Conservation (phyloP, 2,329 filamentous ascomycete genomes). For the Atkinsonella hypoxylon region DNA sequence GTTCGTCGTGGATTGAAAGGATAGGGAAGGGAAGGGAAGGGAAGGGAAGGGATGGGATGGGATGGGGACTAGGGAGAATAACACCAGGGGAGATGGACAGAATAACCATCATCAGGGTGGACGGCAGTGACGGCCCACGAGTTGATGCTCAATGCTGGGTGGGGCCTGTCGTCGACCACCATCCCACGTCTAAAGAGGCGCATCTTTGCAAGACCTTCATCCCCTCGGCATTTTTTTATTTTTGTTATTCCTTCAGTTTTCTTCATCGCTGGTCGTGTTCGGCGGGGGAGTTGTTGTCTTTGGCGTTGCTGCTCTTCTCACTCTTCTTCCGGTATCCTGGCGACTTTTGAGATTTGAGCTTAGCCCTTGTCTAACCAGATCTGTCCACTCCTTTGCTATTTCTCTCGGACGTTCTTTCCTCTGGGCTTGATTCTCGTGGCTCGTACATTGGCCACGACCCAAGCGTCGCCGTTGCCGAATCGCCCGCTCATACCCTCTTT, state of each 20-base stretch:
- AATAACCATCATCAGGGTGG: too few relatives aligned
- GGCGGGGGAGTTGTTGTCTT: neutral
- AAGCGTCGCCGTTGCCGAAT: neutral
- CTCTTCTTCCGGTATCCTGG: neutral
- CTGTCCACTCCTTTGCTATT: constrained; percentile 1
- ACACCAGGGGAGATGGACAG: neutral
- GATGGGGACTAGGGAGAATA: too few relatives aligned
- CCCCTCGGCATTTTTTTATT: neutral
- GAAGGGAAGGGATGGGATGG: too few relatives aligned
- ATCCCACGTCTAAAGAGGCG: neutral
- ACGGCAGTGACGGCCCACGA: too few relatives aligned
- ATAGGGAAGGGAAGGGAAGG: too few relatives aligned
- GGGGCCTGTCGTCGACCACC: neutral
- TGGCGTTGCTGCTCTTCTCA: neutral
- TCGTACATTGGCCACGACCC: neutral
- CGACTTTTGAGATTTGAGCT: neutral
- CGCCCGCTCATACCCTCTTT: neutral
- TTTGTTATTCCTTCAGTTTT: neutral
- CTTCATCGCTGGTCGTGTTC: neutral
- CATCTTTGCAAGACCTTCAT: neutral
- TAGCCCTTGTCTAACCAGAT: neutral
- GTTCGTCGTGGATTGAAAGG: neutral
- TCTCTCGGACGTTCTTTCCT: neutral
- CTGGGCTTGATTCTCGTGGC: neutral
- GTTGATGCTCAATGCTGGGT: too few relatives aligned